Conservation (phyloP, 169 alveolate species). For the Amoebophrya sp. region DNA sequence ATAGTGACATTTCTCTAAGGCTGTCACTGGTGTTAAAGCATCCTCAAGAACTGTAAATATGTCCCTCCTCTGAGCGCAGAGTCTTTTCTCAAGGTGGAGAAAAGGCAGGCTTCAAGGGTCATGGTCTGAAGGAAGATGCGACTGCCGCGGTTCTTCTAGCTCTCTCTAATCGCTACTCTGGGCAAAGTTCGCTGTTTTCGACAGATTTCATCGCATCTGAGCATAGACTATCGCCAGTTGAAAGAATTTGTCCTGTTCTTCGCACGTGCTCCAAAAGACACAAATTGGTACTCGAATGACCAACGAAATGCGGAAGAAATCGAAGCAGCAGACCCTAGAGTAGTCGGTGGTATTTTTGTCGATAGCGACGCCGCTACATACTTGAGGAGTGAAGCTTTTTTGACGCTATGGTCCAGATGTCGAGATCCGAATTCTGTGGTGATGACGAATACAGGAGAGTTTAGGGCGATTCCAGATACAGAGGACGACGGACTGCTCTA, state of each 20-base stretch:
- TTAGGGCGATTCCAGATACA: background rate
- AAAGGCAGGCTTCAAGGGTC: too few species aligned
- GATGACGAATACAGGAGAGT: background rate
- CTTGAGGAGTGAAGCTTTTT: background rate
- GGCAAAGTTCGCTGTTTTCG: background rate
- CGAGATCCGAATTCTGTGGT: background rate
- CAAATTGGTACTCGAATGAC: background rate
- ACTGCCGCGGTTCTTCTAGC: too few species aligned
- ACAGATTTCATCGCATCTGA: background rate
- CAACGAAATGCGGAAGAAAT: background rate
- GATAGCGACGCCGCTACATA: background rate
- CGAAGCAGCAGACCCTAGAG: background rate
- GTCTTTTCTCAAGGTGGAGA: too few species aligned
- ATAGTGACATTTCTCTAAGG: background rate
- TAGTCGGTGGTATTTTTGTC: background rate
- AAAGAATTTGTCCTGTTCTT: background rate
- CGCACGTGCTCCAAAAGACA: background rate
- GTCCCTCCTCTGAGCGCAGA: too few species aligned
- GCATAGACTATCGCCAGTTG: background rate
- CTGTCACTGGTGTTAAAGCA: too few species aligned
- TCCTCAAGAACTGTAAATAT: too few species aligned
- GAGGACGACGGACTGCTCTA: background rate
- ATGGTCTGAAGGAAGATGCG: too few species aligned
- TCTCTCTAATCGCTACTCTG: too few species aligned
- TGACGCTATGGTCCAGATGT: background rate